Evolutionary conservation across 805 yeast species (phyloP).

Genomic region (Metschnikowia koreensis): DNA sequence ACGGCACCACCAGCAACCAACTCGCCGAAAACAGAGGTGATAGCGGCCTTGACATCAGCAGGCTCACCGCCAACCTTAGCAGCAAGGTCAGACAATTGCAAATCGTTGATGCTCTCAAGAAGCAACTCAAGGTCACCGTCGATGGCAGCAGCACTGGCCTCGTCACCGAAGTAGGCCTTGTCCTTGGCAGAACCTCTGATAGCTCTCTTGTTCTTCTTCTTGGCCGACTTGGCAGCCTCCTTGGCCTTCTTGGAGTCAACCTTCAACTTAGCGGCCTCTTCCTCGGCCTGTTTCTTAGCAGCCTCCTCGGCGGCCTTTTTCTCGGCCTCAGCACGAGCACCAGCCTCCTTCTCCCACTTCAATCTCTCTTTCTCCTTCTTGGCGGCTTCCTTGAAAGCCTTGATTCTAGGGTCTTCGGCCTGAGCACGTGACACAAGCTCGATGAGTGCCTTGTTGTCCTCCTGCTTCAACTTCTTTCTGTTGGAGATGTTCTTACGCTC

Average conservation of each 20-base stretch:
- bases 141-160: constrained; percentile 59
- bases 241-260: constrained; percentile 74
- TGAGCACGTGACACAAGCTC: constrained; percentile 86
- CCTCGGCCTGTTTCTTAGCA: constrained; percentile 74
- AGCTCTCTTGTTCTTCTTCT: constrained; percentile 94
- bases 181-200: constrained; percentile 83
- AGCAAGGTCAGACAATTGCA: constrained; percentile 73
- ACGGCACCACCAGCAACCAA: constrained; percentile 54
- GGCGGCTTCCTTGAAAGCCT: constrained; percentile 87
- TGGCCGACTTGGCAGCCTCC: constrained; percentile 95
- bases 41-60: constrained; percentile 58
- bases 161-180: constrained; percentile 79
- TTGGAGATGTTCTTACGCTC: constrained; percentile 97
- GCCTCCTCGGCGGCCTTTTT: constrained; percentile 86
- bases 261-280: constrained; percentile 59
- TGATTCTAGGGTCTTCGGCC: constrained; percentile 92
- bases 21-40: constrained; percentile 54
- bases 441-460: constrained; percentile 86
- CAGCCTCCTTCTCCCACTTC: constrained; percentile 99
- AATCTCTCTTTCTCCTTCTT: constrained; percentile 89
- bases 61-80: constrained; percentile 55
- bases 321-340: constrained; percentile 95
- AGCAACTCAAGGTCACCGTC: constrained; percentile 79
- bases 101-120: constrained; percentile 78
- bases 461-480: constrained; percentile 96